Conservation (phyloP, 192 early-diverging fungal species). For the Coemansia sp. region DNA sequence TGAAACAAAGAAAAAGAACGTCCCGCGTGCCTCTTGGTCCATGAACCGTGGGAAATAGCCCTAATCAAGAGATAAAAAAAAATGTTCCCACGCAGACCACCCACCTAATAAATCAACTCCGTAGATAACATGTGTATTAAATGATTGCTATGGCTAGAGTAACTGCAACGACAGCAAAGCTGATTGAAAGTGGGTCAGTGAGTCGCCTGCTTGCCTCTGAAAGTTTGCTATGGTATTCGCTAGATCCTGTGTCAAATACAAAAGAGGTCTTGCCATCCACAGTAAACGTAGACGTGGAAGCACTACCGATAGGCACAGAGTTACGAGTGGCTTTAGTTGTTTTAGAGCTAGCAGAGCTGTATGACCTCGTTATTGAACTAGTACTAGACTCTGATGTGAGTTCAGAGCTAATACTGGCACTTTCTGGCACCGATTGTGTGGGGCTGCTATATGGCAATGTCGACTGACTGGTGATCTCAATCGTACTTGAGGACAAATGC, state of each 20-base stretch:
- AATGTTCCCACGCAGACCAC: background rate
- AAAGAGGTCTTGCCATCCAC: slow-evolving; percentile 2
- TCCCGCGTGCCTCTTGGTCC: background rate
- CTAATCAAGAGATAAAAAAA: background rate
- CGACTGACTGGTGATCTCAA: background rate
- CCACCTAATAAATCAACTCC: no score
- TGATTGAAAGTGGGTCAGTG: background rate
- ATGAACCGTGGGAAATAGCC: background rate
- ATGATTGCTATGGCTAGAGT: no score
- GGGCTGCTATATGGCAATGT: background rate
- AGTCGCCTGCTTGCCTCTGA: background rate
- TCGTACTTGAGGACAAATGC: background rate
- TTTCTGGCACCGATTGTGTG: background rate
- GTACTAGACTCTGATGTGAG: background rate
- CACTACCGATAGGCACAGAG: background rate
- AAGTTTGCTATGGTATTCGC: background rate
- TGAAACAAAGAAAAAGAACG: background rate
- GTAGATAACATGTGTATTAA: no score
- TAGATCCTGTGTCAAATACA: background rate
- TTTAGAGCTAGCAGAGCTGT: background rate
- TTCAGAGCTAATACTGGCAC: background rate
- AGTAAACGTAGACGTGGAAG: background rate
- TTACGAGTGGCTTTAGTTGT: background rate
- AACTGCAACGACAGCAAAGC: background rate
- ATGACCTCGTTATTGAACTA: background rate